Evolutionary conservation across 805 yeast species (phyloP).

Genomic region (Wickerhamomyces subpelliculosus): DNA sequence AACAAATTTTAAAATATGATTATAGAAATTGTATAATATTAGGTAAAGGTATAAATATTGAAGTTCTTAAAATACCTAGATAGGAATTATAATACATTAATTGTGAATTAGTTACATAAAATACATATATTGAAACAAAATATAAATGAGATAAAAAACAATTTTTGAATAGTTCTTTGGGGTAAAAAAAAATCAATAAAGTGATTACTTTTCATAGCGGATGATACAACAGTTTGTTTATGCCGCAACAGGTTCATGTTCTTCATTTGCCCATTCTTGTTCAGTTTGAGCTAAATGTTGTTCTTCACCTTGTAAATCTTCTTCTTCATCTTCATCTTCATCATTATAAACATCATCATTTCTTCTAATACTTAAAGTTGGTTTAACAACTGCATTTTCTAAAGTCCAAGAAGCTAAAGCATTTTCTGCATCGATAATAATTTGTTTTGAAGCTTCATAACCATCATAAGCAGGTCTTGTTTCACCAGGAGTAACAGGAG

Average conservation of each 20-base stretch:
- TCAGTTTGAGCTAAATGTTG: conserved; percentile 44
- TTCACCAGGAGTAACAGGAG: conserved; percentile 89
- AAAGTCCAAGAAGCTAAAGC: conserved; percentile 82
- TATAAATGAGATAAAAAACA: not conserved
- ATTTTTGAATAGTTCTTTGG: too few relatives aligned
- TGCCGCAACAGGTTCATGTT: conserved; percentile 18
- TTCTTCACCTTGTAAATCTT: conserved; percentile 43
- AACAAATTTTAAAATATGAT: conserved; percentile 13
- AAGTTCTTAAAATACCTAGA: conserved; percentile 13
- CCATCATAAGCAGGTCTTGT: conserved; percentile 88
- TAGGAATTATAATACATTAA: not conserved
- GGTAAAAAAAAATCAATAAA: not conserved
- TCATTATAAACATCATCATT: conserved; percentile 49
- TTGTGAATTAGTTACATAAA: not conserved
- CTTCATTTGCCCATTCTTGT: conserved; percentile 44
- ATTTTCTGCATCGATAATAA: conserved; percentile 77
- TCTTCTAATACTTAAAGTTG: conserved; percentile 63
- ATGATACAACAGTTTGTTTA: conserved; percentile 2
- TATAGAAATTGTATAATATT: conserved; percentile 10
- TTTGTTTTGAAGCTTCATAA: conserved; percentile 82
- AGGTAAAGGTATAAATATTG: conserved; percentile 14
- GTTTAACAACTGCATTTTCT: conserved; percentile 76
- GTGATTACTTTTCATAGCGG: not conserved
- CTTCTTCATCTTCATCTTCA: conserved; percentile 42
- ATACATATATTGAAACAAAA: not conserved